A percentile compares a stretch with the other conserved stretches of the same genome.
Evolutionary conservation across 2,329 filamentous ascomycete genomes (phyloP).

Genomic region (Cladosporium sphaerospermum): DNA sequence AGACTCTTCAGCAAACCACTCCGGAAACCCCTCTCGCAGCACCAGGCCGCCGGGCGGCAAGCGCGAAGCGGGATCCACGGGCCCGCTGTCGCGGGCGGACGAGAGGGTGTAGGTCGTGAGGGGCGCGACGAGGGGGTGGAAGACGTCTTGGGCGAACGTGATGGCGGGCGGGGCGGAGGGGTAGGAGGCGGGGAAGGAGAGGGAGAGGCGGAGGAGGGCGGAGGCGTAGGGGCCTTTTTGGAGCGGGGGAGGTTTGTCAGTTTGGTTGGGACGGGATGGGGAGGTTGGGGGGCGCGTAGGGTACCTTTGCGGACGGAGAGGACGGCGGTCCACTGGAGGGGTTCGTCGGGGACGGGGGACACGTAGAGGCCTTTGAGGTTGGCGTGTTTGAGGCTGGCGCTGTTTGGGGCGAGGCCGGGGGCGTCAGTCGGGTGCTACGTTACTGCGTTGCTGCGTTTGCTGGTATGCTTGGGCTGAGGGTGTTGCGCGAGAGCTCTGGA

Average conservation of each 20-base stretch:
- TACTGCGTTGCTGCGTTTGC: background rate
- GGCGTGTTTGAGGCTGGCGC: slow-evolving; percentile 43
- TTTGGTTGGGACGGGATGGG: background rate
- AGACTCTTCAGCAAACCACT: slow-evolving; percentile 59
- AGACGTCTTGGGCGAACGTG: slow-evolving; percentile 86
- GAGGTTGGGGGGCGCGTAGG: background rate
- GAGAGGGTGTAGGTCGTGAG: slow-evolving; percentile 93
- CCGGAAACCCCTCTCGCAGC: slow-evolving; percentile 80
- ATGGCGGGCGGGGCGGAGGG: slow-evolving; percentile 74
- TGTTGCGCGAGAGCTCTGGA: background rate
- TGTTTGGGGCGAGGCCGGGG: background rate
- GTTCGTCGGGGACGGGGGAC: slow-evolving; percentile 72
- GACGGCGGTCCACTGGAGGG: slow-evolving; percentile 80
- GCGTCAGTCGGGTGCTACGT: background rate
- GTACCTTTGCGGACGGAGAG: slow-evolving; percentile 84
- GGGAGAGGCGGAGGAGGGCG: slow-evolving; percentile 81
- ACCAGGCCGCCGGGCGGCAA: slow-evolving; percentile 87
- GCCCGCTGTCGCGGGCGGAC: slow-evolving; percentile 73
- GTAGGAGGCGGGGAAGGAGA: slow-evolving; percentile 77
- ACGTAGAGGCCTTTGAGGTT: slow-evolving; percentile 85
- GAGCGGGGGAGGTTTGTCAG: too few relatives aligned
- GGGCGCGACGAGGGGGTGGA: slow-evolving; percentile 87
- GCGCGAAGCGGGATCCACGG: slow-evolving; percentile 30
- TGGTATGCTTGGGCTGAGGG: too few relatives aligned
- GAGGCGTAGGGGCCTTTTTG: slow-evolving; percentile 70